These are phyloP conservation scores for Herpetomonas muscarum DNA, from an alignment of 208 protist species.

Conservation along the genomic window DNA sequence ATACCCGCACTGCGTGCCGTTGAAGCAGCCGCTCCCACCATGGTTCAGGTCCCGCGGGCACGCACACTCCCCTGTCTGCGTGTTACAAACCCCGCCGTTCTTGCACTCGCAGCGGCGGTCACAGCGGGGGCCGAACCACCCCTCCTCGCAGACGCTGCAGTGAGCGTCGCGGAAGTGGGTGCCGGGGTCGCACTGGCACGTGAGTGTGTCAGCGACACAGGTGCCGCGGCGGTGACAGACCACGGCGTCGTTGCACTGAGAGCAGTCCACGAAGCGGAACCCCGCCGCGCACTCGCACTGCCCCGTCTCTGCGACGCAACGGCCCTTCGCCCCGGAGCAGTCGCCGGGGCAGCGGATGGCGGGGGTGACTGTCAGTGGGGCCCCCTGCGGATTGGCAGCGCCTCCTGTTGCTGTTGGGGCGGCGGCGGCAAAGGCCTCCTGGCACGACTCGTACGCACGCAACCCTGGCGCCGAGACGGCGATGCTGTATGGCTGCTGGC, in stretches of 20 bases:
- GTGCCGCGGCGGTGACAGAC: conserved; percentile 64
- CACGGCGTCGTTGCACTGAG: conserved; percentile 47
- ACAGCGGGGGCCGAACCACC: conserved; percentile 79
- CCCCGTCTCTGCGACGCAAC: conserved; percentile 32
- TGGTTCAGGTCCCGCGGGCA: conserved; percentile 32
- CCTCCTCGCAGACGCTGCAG: conserved; percentile 41
- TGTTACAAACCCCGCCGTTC: conserved; percentile 51
- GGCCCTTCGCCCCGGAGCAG: conserved; percentile 40
- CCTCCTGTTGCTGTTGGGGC: neutral
- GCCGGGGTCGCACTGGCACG: conserved; percentile 48
- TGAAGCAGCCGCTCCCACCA: conserved; percentile 47
- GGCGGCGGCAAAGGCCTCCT: conserved; percentile 9
- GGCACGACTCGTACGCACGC: too few relatives aligned
- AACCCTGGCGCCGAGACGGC: conserved; percentile 60
- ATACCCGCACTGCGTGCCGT: conserved; percentile 58
- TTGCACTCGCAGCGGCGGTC: conserved; percentile 54
- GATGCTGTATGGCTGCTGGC: conserved; percentile 47
- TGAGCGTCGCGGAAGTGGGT: conserved; percentile 47
- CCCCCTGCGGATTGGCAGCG: neutral
- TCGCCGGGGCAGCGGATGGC: conserved; percentile 29
- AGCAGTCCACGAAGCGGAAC: conserved; percentile 63
- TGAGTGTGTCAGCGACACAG: conserved; percentile 26
- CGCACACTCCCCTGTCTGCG: conserved; percentile 35
- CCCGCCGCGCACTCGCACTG: conserved; percentile 39
- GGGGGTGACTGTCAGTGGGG: neutral